Conservation (phyloP, 768 basidiomycete genomes). For the Kwoniella dendrophila region DNA sequence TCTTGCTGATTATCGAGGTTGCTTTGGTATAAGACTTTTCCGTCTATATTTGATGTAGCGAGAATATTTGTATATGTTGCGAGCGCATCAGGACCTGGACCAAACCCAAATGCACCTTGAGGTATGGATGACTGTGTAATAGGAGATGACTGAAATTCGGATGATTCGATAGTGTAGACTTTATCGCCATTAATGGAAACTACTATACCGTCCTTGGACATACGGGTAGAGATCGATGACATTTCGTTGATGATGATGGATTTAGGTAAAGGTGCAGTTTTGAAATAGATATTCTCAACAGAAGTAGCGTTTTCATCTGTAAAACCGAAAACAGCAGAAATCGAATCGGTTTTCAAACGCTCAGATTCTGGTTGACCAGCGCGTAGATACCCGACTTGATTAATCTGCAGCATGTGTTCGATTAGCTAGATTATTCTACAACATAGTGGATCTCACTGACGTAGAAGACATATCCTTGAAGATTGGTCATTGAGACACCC, state of each 20-base stretch:
- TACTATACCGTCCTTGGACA: background rate
- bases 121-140: background rate
- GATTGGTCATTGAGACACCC: background rate
- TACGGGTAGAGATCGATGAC: background rate
- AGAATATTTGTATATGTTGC: background rate
- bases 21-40: background rate
- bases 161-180: background rate
- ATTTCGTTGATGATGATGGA: background rate
- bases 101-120: background rate
- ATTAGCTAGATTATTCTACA: background rate
- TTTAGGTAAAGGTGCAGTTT: background rate
- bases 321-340: background rate
- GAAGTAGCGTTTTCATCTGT: background rate
- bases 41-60: background rate
- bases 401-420: background rate
- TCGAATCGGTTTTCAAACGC: background rate
- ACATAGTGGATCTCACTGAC: background rate
- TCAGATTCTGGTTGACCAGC: background rate
- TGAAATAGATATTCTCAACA: background rate
- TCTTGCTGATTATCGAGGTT: background rate
- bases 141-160: background rate
- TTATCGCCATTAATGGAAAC: background rate
- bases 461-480: background rate
- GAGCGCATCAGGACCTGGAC: background rate
- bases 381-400: background rate